Base-by-base conservation (phyloP, 192 early-diverging fungal genomes). In the Rhizoclosmatium globosum region DNA sequence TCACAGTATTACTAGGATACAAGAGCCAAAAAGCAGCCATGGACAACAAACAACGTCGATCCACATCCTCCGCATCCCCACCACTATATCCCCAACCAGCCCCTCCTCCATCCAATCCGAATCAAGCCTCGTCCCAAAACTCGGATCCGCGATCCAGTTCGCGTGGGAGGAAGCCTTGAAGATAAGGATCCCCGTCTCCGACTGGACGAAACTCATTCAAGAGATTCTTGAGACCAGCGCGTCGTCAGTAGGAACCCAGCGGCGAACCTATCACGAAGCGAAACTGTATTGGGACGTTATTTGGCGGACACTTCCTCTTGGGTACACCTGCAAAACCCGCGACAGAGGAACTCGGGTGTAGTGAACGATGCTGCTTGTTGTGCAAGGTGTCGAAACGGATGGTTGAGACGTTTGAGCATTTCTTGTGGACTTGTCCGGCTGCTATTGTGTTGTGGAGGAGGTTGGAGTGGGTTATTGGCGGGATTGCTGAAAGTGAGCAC, bases 401-500 rank as follows among this genome's bases (percentile, higher is more conserved):
- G n/a, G 43, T 66, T 17, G 74, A 76, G 31, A 76, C 74, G 43
- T 76, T 76, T 53, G 64, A 50, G 3, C 74, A 76, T 53, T 76
- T 76, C 42, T 47, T 76, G 64, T 76, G 74, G 74, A 76, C 74
- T 2, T 76, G 74, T 67, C 74, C 74, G 42, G 74, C 66, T 38
- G 74, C 74, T n/a, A 67, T 76, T 53, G 47, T 53, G 44, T 41
- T 76, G 19, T 76, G 74, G 74, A 38, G 47, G 45, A 11, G 74
- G 74, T 64, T 76, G 13, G 74, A 76, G 45, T 67, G 74, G 62
- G 74, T 76, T 9, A 2, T 76, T 6, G 74, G 74, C 13, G n/a
- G 62, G 1, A 45, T 76, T n/a, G 74, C 74, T 4, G 64, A 47
- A 3, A 38, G 46, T 3, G 72, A 74, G 72, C 44, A 11, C 21